Evolutionary conservation across 148 eudicot genomes (phyloP).

Genomic region (Amaranthus palmeri): DNA sequence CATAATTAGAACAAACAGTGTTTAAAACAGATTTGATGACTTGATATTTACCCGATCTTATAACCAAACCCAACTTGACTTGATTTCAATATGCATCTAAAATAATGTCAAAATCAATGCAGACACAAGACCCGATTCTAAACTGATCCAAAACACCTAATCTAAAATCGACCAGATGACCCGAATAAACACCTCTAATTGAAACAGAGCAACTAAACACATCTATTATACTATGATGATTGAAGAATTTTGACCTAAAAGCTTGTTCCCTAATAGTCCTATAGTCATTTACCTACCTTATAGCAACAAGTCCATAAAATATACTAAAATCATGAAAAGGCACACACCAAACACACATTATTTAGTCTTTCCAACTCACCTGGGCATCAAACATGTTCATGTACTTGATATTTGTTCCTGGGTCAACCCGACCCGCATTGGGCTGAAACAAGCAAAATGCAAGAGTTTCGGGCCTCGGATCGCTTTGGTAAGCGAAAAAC

Average conservation of each 20-base stretch:
- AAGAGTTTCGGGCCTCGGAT: slow-evolving; percentile 63
- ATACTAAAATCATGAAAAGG: neutral
- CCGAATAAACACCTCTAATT: too few species aligned
- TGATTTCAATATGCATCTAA: too few species aligned
- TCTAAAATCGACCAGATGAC: neutral
- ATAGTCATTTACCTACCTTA: neutral
- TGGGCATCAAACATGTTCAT: slow-evolving; percentile 94
- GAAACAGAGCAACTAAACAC: too few species aligned
- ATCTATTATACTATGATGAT: too few species aligned
- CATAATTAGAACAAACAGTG: too few species aligned
- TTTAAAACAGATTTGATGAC: too few species aligned
- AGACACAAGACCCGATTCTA: too few species aligned
- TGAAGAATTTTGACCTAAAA: neutral
- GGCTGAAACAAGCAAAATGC: slow-evolving; percentile 76
- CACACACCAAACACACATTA: neutral
- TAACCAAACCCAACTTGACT: too few species aligned
- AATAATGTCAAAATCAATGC: too few species aligned
- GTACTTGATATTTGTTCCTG: slow-evolving; percentile 67
- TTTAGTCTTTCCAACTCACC: slow-evolving; percentile 16
- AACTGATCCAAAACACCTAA: neutral
- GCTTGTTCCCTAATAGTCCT: slow-evolving; percentile 1
- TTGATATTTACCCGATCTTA: too few species aligned
- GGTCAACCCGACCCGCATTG: slow-evolving; percentile 70
- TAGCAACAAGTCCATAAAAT: neutral
- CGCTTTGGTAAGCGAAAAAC: slow-evolving; percentile 77